Conservation (phyloP, 2,329 filamentous ascomycete genomes). For the Leptographium flavum region DNA sequence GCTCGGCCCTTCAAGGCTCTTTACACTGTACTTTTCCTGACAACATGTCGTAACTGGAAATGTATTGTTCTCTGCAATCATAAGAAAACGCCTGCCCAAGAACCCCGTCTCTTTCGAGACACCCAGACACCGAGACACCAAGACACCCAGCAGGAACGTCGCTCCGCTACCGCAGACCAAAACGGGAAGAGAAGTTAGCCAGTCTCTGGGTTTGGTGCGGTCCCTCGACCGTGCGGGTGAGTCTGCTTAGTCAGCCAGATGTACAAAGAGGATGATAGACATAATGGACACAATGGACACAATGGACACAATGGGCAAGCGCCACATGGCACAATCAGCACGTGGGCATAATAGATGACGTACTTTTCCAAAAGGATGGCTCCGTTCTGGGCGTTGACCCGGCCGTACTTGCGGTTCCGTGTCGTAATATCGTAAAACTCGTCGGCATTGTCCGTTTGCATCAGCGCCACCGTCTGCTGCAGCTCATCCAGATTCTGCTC, state of each 20-base stretch:
- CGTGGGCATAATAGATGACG: no score
- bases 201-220: constrained; percentile 50
- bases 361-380: constrained; percentile 85
- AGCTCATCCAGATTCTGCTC: constrained; percentile 84
- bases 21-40: no score
- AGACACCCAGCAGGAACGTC: neutral
- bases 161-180: constrained; percentile 34
- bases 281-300: no score
- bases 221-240: constrained; percentile 48
- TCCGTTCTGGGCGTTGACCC: constrained; percentile 83
- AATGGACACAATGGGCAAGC: constrained; percentile 1
- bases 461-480: constrained; percentile 78
- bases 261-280: no score
- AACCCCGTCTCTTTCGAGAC: neutral
- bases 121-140: neutral
- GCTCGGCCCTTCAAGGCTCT: neutral
- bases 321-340: neutral
- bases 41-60: no score
- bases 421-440: constrained; percentile 91
- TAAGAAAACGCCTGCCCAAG: no score
- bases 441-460: constrained; percentile 81
- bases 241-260: constrained; percentile 27
- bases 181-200: constrained; percentile 59
- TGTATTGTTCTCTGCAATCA: no score
- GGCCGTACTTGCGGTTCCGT: constrained; percentile 83